Conservation (phyloP, 2,329 filamentous ascomycete genomes). For the Drechmeria coniospora region DNA sequence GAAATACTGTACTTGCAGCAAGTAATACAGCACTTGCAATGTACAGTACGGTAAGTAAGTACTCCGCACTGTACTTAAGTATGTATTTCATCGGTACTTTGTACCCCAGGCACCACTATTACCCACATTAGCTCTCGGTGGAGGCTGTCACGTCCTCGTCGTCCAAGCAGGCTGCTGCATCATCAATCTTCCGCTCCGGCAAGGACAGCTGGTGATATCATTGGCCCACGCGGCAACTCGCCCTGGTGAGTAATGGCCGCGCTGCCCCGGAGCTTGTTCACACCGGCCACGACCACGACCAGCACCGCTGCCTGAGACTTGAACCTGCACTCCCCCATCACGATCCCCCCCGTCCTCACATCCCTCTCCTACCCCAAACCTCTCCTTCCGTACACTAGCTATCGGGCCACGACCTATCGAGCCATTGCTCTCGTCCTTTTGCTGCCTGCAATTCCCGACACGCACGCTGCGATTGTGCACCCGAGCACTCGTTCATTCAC, state of each 20-base stretch:
- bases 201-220: conserved; percentile 15
- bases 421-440: too few species aligned
- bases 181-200: conserved; percentile 21
- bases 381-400: conserved; percentile 2
- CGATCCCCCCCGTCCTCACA: conserved; percentile 5
- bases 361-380: conserved; percentile 7
- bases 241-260: conserved; percentile 4
- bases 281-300: background rate
- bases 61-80: too few species aligned
- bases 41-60: too few species aligned
- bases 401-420: too few species aligned
- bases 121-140: too few species aligned
- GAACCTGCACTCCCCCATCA: conserved; percentile 8
- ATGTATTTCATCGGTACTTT: too few species aligned
- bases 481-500: conserved; percentile 2
- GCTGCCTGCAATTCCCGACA: too few species aligned
- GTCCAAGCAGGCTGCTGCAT: conserved; percentile 13
- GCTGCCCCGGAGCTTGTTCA: background rate
- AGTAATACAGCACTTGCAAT: too few species aligned
- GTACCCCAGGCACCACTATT: too few species aligned
- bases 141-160: too few species aligned
- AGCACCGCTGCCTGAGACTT: conserved; percentile 2
- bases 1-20: too few species aligned
- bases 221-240: conserved; percentile 14
- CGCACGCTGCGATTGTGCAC: background rate